These are phyloP conservation scores for Tolypocladium guangdongense DNA, from an alignment of 2,329 filamentous ascomycete species.

Conservation along the genomic window DNA sequence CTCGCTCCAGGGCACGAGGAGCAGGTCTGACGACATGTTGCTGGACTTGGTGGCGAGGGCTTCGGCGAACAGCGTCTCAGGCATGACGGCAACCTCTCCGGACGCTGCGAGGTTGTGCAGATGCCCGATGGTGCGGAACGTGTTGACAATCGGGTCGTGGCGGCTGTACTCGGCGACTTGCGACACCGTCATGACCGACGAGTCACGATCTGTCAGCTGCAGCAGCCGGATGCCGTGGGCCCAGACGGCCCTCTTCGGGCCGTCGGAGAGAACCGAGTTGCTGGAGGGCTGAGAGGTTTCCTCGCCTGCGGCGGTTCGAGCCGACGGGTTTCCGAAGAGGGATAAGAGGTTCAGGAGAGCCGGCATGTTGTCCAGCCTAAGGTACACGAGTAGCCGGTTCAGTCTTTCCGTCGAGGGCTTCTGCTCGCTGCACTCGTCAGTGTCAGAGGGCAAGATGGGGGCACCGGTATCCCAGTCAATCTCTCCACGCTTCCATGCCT, in stretches of 20 bases:
- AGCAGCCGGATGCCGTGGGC: conserved; percentile 79
- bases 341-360: conserved; percentile 74
- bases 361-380: conserved; percentile 75
- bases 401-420: conserved; percentile 22
- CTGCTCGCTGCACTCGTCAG: conserved; percentile 3
- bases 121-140: conserved; percentile 79
- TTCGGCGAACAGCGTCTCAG: conserved; percentile 67
- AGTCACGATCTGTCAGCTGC: conserved; percentile 83
- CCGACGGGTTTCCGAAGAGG: conserved; percentile 48
- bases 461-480: conserved; percentile 64
- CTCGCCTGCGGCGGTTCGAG: conserved; percentile 8
- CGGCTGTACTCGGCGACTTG: conserved; percentile 64
- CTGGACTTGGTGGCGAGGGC: conserved; percentile 61
- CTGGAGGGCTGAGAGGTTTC: conserved; percentile 5
- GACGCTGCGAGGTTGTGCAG: conserved; percentile 75
- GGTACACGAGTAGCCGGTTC: conserved; percentile 63
- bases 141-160: conserved; percentile 79
- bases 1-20: conserved; percentile 86
- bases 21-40: conserved; percentile 59
- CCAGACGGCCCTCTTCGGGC: conserved; percentile 32
- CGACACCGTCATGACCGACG: conserved; percentile 88
- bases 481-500: conserved; percentile 61
- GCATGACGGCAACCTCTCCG: conserved; percentile 70
- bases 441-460: conserved; percentile 5
- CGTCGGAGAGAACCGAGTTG: not conserved